Evolutionary conservation across 805 yeast species (phyloP).

Genomic region (Nakazawaea populi): DNA sequence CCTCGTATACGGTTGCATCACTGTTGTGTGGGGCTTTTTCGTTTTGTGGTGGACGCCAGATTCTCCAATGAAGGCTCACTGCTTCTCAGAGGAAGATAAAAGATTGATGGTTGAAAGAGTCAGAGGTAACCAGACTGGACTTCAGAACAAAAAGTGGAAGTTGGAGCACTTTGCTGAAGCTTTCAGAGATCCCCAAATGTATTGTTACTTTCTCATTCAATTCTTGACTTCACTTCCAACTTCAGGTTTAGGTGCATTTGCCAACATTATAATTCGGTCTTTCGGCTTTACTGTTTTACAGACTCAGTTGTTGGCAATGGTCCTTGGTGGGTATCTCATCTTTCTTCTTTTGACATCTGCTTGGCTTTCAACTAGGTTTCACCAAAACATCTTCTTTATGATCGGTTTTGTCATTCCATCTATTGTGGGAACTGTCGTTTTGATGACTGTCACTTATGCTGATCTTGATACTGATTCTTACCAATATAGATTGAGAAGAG

Average conservation of each 20-base stretch:
- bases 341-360: neutral
- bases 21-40: conserved; percentile 25
- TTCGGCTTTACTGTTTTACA: conserved; percentile 10
- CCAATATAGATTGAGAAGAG: conserved; percentile 16
- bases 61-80: conserved; percentile 27
- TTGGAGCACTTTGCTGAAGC: conserved; percentile 19
- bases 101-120: conserved; percentile 24
- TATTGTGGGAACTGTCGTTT: conserved; percentile 23
- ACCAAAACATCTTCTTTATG: conserved; percentile 17
- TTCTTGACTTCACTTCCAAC: conserved; percentile 13
- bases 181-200: conserved; percentile 18
- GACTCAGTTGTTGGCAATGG: conserved; percentile 9
- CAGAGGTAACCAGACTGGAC: conserved; percentile 29
- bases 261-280: conserved; percentile 13
- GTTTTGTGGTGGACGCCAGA: conserved; percentile 26
- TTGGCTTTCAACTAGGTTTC: neutral
- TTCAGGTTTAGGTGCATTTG: conserved; percentile 17
- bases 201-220: conserved; percentile 15
- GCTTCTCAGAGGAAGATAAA: conserved; percentile 30
- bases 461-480: conserved; percentile 15
- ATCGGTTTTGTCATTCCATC: conserved; percentile 23
- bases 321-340: conserved; percentile 9
- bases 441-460: conserved; percentile 19
- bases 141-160: conserved; percentile 23
- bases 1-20: conserved; percentile 26